These are phyloP conservation scores for Oldenlandia corymbosa DNA, from an alignment of 257 asterid species.

Conservation along the genomic window DNA sequence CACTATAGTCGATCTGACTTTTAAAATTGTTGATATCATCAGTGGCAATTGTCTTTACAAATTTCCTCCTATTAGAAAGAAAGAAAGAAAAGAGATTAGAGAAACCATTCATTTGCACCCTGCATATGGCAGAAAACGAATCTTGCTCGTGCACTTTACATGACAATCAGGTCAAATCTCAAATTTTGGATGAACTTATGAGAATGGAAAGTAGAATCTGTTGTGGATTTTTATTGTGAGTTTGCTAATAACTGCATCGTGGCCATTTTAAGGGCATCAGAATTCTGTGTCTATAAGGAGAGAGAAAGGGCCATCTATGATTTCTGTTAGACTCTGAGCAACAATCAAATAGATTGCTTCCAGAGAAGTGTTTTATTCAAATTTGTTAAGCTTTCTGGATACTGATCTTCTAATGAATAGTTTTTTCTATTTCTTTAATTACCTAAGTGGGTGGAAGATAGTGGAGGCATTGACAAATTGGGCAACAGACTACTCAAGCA, in stretches of 20 bases:
- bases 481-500: slow-evolving; percentile 61
- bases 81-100: too few species aligned
- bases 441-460: slow-evolving; percentile 69
- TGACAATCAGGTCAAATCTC: too few species aligned
- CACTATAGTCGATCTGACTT: not conserved
- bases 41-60: not conserved
- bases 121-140: too few species aligned
- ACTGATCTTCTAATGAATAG: not conserved
- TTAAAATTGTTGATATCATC: not conserved
- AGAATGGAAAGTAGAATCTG: not conserved
- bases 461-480: slow-evolving; percentile 72
- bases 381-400: slow-evolving; percentile 1
- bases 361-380: slow-evolving; percentile 3
- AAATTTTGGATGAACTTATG: not conserved
- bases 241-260: not conserved
- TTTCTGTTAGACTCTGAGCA: not conserved
- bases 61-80: not conserved
- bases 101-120: not conserved
- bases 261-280: not conserved
- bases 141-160: too few species aligned
- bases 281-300: not conserved
- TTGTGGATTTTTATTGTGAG: not conserved
- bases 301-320: not conserved
- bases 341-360: not conserved
- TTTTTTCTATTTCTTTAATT: not conserved